Evolutionary conservation across 306 rosid species (phyloP).

Genomic region (Albizia julibrissin): DNA sequence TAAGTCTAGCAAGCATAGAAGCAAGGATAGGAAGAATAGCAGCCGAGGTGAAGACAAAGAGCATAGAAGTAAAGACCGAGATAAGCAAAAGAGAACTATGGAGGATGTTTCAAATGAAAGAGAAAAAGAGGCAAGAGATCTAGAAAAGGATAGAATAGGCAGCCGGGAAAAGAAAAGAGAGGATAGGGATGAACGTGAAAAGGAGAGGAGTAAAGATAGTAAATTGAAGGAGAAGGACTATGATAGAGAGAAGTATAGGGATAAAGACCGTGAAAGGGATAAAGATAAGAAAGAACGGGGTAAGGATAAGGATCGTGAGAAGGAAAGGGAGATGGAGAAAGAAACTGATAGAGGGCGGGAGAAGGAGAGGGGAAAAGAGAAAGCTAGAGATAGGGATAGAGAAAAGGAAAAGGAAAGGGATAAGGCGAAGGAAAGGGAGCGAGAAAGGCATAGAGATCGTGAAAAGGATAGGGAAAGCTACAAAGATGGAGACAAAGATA

Average conservation of each 20-base stretch:
- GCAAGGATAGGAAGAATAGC: slow-evolving; percentile 79
- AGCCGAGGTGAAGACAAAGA: slow-evolving; percentile 73
- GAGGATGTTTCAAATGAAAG: slow-evolving; percentile 57
- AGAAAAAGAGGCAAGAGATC: slow-evolving; percentile 54
- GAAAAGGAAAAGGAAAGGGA: slow-evolving; percentile 55
- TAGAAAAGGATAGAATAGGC: slow-evolving; percentile 55
- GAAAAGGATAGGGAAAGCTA: slow-evolving; percentile 50
- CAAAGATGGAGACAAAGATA: slow-evolving; percentile 55
- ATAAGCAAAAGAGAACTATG: slow-evolving; percentile 48
- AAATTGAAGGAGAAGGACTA: slow-evolving; percentile 72
- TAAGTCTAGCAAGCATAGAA: slow-evolving; percentile 60
- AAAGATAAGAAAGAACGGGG: slow-evolving; percentile 64
- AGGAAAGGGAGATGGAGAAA: slow-evolving; percentile 60
- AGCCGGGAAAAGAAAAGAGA: slow-evolving; percentile 73
- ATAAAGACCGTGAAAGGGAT: slow-evolving; percentile 63
- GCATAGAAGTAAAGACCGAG: slow-evolving; percentile 64
- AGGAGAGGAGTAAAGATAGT: slow-evolving; percentile 62
- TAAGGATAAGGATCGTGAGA: slow-evolving; percentile 68
- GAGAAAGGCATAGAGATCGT: slow-evolving; percentile 46
- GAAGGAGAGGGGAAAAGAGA: slow-evolving; percentile 68
- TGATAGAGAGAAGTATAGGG: slow-evolving; percentile 69
- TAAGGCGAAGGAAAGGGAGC: slow-evolving; percentile 56
- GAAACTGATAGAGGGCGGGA: slow-evolving; percentile 61
- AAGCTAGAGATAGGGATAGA: slow-evolving; percentile 57
- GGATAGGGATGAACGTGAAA: slow-evolving; percentile 72